Conservation (phyloP, 352 stramenopile genomes). For the Phytophthora brassicae region DNA sequence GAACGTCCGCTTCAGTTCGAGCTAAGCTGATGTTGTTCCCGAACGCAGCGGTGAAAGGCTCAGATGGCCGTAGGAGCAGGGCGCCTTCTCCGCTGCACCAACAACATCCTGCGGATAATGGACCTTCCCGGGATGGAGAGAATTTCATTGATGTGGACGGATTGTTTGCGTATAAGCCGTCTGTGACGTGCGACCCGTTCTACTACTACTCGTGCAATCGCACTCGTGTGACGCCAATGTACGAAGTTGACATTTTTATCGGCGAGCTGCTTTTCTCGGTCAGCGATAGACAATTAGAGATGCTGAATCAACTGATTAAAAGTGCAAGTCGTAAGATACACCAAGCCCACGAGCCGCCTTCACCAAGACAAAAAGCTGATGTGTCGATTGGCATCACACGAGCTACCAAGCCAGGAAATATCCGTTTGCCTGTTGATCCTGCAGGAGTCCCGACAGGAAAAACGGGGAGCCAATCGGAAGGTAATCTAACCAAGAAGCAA, state of each 20-base stretch:
- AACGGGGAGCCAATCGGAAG: slow-evolving; percentile 2
- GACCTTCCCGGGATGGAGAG: not conserved
- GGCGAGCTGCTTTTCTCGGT: slow-evolving; percentile 73
- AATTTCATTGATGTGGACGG: slow-evolving; percentile 41
- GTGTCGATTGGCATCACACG: not conserved
- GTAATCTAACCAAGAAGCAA: slow-evolving; percentile 13
- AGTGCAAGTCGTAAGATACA: slow-evolving; percentile 39
- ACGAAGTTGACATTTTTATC: slow-evolving; percentile 76
- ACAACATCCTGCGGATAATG: not conserved
- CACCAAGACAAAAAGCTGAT: not conserved
- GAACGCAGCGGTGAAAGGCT: slow-evolving; percentile 12
- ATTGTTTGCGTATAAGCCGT: slow-evolving; percentile 45
- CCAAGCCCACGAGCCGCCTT: slow-evolving; percentile 8
- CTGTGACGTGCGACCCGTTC: slow-evolving; percentile 61
- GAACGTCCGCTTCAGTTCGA: slow-evolving; percentile 67
- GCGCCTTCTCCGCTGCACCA: slow-evolving; percentile 16
- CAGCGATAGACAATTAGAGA: slow-evolving; percentile 79
- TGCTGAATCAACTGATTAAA: slow-evolving; percentile 71
- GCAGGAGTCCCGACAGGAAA: not conserved
- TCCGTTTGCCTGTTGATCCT: not conserved
- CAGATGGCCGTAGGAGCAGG: slow-evolving; percentile 20
- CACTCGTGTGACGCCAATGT: slow-evolving; percentile 40
- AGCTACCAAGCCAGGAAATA: not conserved
- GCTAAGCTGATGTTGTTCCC: slow-evolving; percentile 54
- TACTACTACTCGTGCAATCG: slow-evolving; percentile 66